Base-by-base conservation (phyloP, 306 rosid genomes). In the Morella rubra region DNA sequence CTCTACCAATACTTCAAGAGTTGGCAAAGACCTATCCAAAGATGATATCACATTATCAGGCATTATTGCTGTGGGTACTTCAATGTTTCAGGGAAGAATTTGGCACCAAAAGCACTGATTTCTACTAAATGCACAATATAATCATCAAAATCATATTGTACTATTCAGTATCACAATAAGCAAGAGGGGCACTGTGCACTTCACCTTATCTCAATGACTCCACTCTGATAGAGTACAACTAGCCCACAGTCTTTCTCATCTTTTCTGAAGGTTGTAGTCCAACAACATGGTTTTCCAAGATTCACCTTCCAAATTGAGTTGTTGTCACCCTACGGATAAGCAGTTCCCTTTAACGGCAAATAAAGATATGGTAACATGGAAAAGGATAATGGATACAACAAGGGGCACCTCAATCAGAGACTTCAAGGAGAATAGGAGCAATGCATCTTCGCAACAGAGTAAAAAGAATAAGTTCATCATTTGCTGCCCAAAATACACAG, bases 171-270 rank as follows among this genome's bases (percentile, higher is more conserved):
- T 27, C 45, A 67, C 45, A 69, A 77, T 73, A 64, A 41, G 60
- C 46, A 77, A 22, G 77, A 77, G 61, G 62, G 24, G 61, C 37
- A 80, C 53, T 72, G 27, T 70, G 82, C 79, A 74, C 68, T 83
- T 81, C 82, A 91, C 98, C 98, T 93, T 84, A 90, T 81, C 82
- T 93, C 97, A 80, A 93, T 85, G 80, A 66, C 88, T 77, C 98
- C 94, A 73, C 86, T 87, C 72, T 80, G 93, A 85, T 90, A 90
- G 50, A 93, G 87, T 69, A 90, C 80, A 80, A 81, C 80, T 73
- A 91, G 76, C 22, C 86, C 87, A 81, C 78, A 75, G 53, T 89
- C 89, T 76, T 85, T 87, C 78, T 85, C 93, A 64, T 86, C 83
- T 88, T 89, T 90, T 86, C 82, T 86, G 18, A 91, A 80, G 60